phyloP scores from a whole-genome alignment of 2,329 filamentous ascomycete species.

The Diaporthe longicolla region DNA sequence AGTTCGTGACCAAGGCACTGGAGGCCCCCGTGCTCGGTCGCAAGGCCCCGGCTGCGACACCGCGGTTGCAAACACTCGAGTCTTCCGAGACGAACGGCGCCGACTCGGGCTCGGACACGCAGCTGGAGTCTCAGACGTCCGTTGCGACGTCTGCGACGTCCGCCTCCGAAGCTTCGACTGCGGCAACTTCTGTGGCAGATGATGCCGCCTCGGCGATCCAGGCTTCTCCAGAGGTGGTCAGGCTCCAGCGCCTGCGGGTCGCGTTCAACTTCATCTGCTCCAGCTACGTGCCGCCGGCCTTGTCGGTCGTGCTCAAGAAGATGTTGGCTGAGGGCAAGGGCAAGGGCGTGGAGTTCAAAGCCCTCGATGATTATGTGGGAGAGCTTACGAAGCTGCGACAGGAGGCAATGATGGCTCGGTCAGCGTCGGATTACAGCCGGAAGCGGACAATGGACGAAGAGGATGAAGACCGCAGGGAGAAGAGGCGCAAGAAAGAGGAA shows the following conservation, averaged over 20 bases:
- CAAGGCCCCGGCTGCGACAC: slow-evolving; percentile 60
- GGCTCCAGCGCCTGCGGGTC: slow-evolving; percentile 75
- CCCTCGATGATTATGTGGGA: slow-evolving; percentile 78
- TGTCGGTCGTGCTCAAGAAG: slow-evolving; percentile 60
- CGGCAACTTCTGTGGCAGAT: slow-evolving; percentile 59
- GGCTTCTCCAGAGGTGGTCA: slow-evolving; percentile 63
- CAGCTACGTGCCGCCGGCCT: slow-evolving; percentile 67
- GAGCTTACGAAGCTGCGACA: slow-evolving; percentile 77
- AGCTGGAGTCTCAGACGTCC: slow-evolving; percentile 60
- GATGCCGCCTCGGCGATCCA: slow-evolving; percentile 58
- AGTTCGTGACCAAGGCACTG: slow-evolving; percentile 82
- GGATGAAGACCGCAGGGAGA: slow-evolving; percentile 77
- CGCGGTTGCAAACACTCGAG: slow-evolving; percentile 49
- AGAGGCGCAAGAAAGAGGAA: slow-evolving; percentile 88
- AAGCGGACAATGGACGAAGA: slow-evolving; percentile 79
- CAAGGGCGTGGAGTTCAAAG: slow-evolving; percentile 73
- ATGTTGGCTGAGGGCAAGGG: slow-evolving; percentile 51
- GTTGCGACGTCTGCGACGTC: slow-evolving; percentile 52
- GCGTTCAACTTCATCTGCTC: slow-evolving; percentile 76
- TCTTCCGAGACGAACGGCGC: slow-evolving; percentile 41
- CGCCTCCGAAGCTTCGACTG: slow-evolving; percentile 59
- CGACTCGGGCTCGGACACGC: slow-evolving; percentile 46
- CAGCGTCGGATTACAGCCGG: slow-evolving; percentile 77
- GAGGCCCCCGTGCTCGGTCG: slow-evolving; percentile 82
- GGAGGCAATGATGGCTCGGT: slow-evolving; percentile 78